phyloP scores from a whole-genome alignment of 495 filamentous ascomycete genomes.

The Xylaria palmicola region DNA sequence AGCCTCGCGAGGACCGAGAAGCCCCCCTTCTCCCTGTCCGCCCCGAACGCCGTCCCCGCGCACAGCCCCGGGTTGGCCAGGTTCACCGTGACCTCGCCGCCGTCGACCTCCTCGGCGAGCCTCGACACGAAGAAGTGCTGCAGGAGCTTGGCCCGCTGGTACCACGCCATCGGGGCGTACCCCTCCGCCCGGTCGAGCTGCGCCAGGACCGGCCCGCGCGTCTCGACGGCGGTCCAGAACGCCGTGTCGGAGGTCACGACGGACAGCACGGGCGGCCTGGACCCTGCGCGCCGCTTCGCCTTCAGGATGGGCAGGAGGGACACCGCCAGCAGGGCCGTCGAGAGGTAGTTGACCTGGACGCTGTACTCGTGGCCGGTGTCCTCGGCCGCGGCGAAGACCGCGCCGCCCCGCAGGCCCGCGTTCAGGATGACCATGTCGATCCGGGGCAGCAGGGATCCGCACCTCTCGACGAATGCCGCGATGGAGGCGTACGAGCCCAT shows the following conservation, averaged over 20 bases:
- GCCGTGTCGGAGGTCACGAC: conserved; percentile 42
- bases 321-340: conserved; percentile 44
- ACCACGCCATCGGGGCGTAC: conserved; percentile 28
- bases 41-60: conserved; percentile 36
- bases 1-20: conserved; percentile 6
- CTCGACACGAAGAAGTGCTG: conserved; percentile 39
- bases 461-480: conserved; percentile 40
- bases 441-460: conserved; percentile 34
- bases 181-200: conserved; percentile 34
- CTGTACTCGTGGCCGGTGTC: conserved; percentile 44
- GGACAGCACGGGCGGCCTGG: conserved; percentile 33
- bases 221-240: conserved; percentile 28
- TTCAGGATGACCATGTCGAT: conserved; percentile 53
- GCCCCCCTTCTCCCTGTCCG: conserved; percentile 14
- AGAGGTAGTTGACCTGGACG: conserved; percentile 46
- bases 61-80: conserved; percentile 45
- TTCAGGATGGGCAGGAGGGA: conserved; percentile 47
- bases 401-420: conserved; percentile 40
- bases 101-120: conserved; percentile 37
- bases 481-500: conserved; percentile 48
- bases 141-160: conserved; percentile 42
- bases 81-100: conserved; percentile 48
- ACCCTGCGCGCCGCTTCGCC: conserved; percentile 27
- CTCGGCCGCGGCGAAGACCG: conserved; percentile 30
- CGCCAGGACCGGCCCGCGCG: conserved; percentile 35